Base-by-base conservation (phyloP, 768 basidiomycete species). In the Suillus clintonianus region DNA sequence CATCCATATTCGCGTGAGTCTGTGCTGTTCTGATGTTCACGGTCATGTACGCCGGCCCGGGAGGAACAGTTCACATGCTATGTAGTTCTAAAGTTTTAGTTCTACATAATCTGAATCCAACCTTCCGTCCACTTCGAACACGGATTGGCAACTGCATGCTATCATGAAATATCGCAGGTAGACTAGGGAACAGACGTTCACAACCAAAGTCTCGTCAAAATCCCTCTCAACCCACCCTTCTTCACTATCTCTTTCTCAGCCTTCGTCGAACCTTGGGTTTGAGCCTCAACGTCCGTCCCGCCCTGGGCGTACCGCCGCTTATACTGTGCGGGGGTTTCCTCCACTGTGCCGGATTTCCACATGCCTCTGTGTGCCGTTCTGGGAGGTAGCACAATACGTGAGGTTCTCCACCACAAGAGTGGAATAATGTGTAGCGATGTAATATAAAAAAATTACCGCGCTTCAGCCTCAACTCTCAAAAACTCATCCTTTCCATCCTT, bases 261-360 rank as follows among this genome's bases (percentile, higher is more conserved):
- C 30, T 36, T 45, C 8, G n/a, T 8, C 34, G 41, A 27, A 22
- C 32, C 62, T 37, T 22, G 42, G 13, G 5, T 36, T 17, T 62
- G 37, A 27, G 56, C 24, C n/a, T 30, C 42, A 5, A 34, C 36
- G 0, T 59, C 42, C 6, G 41, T n/a, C 30, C 27, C 24, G 22
- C 30, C 37, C 24, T 53, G 47, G 4, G 84, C 82, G 68, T 87
- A 75, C 41, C 92, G 82, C 39, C 86, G 86, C 78, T 97, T 96
- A 75, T 91, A 96, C 56, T 90, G 88, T 0, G 87, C 84, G 0
- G 95, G 95, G 9, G 85, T 86, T 67, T 96, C 95, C 15, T 78
- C 78, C 6, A 66, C 68, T 0, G 68, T 69, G 1, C 86, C 87
- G 4, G 82, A 66, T 32, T 76, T 79, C 94, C 94, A 97, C 82